Conservation (phyloP, 345 rosid genomes). For the Pseudoturritis turrita region DNA sequence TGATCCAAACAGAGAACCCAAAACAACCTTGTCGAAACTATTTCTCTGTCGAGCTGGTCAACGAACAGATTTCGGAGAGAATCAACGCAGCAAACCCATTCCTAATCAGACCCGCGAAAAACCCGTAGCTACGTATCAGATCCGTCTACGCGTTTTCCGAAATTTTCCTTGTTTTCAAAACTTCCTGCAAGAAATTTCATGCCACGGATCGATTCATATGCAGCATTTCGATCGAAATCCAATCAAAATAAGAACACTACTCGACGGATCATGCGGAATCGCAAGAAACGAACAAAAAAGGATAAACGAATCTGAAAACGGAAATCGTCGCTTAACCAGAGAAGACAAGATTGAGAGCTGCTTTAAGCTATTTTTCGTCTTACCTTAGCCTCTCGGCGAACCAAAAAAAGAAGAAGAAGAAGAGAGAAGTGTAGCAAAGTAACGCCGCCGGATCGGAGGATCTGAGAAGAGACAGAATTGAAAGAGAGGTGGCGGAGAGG, state of each 20-base stretch:
- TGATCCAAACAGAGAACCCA: background rate
- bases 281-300: background rate
- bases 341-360: background rate
- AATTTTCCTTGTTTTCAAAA: background rate
- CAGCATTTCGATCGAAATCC: conserved; percentile 17
- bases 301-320: conserved; percentile 16
- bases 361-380: conserved; percentile 2
- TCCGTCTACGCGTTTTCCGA: conserved; percentile 8
- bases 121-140: conserved; percentile 19
- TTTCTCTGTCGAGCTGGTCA: conserved; percentile 19
- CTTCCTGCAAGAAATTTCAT: conserved; percentile 4
- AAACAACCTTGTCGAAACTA: background rate
- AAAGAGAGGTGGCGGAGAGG: conserved; percentile 21
- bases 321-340: background rate
- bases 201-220: background rate
- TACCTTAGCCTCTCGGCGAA: conserved; percentile 15
- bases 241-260: conserved; percentile 1
- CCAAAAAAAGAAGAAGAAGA: background rate
- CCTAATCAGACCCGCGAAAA: background rate
- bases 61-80: background rate
- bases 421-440: conserved; percentile 17
- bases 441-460: conserved; percentile 32
- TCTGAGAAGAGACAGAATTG: conserved; percentile 17
- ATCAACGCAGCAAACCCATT: background rate
- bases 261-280: conserved; percentile 6